phyloP scores from a whole-genome alignment of 2,329 filamentous ascomycete species.

The Colletotrichum viniferum region DNA sequence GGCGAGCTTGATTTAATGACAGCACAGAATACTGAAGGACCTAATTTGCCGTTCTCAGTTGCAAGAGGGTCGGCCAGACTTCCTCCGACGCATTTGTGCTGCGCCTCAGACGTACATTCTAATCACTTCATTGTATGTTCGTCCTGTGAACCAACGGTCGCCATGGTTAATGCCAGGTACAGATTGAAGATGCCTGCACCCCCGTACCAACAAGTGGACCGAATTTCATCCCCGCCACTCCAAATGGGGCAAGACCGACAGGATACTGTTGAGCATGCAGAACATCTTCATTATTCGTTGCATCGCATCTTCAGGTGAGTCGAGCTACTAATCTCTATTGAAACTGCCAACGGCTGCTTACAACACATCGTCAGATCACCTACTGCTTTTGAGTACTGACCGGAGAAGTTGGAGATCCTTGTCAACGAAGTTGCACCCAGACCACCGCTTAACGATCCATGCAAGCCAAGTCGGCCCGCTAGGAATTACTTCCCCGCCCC shows the following conservation, averaged over 20 bases:
- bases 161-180: not conserved
- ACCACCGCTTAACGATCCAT: not conserved
- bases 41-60: not conserved
- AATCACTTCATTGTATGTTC: not conserved
- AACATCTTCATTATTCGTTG: not conserved
- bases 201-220: not conserved
- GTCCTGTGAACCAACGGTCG: not conserved
- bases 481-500: not conserved
- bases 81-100: not conserved
- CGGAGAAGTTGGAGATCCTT: not conserved
- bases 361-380: not conserved
- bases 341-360: not conserved
- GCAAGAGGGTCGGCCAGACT: not conserved
- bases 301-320: not conserved
- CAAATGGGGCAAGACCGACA: not conserved
- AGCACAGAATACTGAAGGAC: not conserved
- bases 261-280: not conserved
- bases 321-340: not conserved
- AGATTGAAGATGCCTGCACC: not conserved
- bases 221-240: not conserved
- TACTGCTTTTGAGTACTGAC: not conserved
- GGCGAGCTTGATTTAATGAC: not conserved
- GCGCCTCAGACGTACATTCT: not conserved
- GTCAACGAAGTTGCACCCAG: not conserved
- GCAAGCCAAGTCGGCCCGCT: not conserved